Base-by-base conservation (phyloP, 768 basidiomycete genomes). In the Lepiota brunneoincarnata region DNA sequence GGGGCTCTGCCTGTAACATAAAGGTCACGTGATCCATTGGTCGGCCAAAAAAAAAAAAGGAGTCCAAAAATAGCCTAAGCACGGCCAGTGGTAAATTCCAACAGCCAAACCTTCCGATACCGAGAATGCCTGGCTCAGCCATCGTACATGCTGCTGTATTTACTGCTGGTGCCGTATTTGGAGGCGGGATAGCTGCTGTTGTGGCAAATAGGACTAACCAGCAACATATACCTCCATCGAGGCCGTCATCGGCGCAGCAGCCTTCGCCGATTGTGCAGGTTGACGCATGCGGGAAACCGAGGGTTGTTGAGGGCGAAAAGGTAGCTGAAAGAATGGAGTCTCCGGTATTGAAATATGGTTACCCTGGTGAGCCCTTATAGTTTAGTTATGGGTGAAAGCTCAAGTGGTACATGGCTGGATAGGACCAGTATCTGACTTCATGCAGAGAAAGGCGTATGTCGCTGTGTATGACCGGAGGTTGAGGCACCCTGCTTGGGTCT, bases 401-500 rank as follows among this genome's bases (percentile, higher is more conserved):
- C 24, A 36, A 35, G 15, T 52, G 38, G 35, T 39, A 12, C 12
- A 14, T 20, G 39, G 28, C 24, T 34, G 21, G 55, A n/a, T 59
- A 96, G 93, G 94, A 6, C 94, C 95, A 12, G 77, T 93, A 48
- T 77, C 86, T 2, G 95, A 97, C 70, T 65, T 86, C 11, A 74
- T 97, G 18, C 78, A 86, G 40, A 81, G 93, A 45, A 82, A 83
- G 64, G 93, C 89, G 14, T 98, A 97, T 63, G 85, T 88, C 18
- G 86, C 92, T 1, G 91, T 83, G 7, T 98, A 99, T 67, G 97
- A 99, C 68, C 77, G 97, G 49, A 78, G 91, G 11, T 72, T 95
- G 52, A 78, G 92, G 15, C 95, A 98, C 72, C 94, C 96, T 2
- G 82, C 94, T 28, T 98, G 96, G 95, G 94, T 95, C 64, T 43